phyloP scores from a whole-genome alignment of 73 alveolate genomes.

The Paramecium sexaurelia region DNA sequence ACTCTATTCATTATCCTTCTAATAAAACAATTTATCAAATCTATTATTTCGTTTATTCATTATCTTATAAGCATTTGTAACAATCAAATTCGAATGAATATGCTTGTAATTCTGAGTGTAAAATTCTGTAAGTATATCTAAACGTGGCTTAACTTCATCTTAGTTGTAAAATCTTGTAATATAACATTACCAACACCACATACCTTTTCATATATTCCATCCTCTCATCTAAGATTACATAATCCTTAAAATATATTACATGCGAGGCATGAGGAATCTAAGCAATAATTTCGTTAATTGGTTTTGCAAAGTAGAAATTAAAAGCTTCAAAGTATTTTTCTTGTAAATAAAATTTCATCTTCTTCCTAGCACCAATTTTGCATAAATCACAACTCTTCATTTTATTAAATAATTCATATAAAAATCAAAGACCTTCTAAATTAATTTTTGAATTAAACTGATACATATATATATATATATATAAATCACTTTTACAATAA shows the following conservation, averaged over 20 bases:
- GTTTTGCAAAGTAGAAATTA: slow-evolving; percentile 56
- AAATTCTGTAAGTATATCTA: slow-evolving; percentile 47
- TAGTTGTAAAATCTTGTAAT: neutral
- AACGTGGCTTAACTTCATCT: slow-evolving; percentile 42
- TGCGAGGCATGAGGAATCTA: slow-evolving; percentile 41
- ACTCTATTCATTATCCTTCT: neutral
- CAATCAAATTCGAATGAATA: slow-evolving; percentile 15
- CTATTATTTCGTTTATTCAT: neutral
- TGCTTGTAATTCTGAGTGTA: slow-evolving; percentile 11
- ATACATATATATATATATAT: neutral
- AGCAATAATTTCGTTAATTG: slow-evolving; percentile 29
- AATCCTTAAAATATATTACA: slow-evolving; percentile 57
- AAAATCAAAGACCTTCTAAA: neutral
- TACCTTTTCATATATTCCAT: slow-evolving; percentile 50
- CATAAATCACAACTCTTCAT: slow-evolving; percentile 34
- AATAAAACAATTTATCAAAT: slow-evolving; percentile 14
- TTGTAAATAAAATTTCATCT: neutral
- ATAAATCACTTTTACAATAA: neutral
- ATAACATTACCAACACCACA: neutral
- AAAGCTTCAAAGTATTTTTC: slow-evolving; percentile 49
- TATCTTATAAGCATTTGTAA: neutral
- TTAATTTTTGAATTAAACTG: neutral
- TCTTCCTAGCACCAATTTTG: neutral
- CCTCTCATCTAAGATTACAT: slow-evolving; percentile 40
- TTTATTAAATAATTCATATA: neutral